Base-by-base conservation (phyloP, 306 rosid species). In the Vicia faba region DNA sequence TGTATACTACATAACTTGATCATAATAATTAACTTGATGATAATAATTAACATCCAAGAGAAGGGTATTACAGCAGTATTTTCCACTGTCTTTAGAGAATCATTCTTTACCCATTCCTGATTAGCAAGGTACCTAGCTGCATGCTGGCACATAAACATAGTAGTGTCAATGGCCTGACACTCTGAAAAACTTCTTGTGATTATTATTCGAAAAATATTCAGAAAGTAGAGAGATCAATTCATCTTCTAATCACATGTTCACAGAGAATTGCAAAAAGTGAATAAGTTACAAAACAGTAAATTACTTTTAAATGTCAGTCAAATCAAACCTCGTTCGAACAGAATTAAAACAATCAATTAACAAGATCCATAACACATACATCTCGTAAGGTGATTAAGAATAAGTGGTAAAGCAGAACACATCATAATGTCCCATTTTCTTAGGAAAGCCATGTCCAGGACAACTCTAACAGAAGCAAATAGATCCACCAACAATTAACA, bases 91-190 rank as follows among this genome's bases (percentile, higher is more conserved):
- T 92, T 92, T 51, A 92, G 81, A 59, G 97, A 89, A 78, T 92
- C 97, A 76, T 59, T 87, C 78, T 89, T 92, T 7, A 92, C 96
- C 97, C 97, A 92, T 45, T 92, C 97, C 78, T 92, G 97, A 73
- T 92, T 89, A 73, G 86, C 96, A 41, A 92, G 97, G 82, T 85
- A 92, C 87, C 97, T 87, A 59, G 97, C 97, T 45, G 97, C 97
- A 84, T 92, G 97, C 97, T 92, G 88, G 65, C 75, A 80, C 19
- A 43, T 59, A 70, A 78, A 76, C 54, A 67, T 5, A 61, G 59
- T 16, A 10, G 71, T 14, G 44, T 82, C 49, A 79, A 67, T 71
- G 45, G 38, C 53, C 64, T 39, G 64, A 64, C 55, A 23, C 49
- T 36, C 26, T 12, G 44, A 69, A 57, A 57, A 57, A 11, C 26